Evolutionary conservation across 176 grass and related monocot species (phyloP).

Genomic region (Zea luxurians): DNA sequence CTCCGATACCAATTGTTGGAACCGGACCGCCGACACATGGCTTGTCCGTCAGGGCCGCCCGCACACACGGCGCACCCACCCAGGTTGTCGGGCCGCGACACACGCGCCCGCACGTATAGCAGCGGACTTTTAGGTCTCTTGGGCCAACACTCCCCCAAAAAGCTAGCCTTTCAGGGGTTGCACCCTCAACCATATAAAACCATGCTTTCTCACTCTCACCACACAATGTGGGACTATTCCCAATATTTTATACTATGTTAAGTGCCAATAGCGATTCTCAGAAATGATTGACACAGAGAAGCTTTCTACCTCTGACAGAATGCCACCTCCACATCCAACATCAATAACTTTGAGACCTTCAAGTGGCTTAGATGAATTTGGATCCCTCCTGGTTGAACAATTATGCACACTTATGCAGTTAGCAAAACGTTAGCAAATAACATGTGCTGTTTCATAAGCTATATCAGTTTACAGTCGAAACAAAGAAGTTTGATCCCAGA

Average conservation of each 20-base stretch:
- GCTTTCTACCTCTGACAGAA: conserved; percentile 76
- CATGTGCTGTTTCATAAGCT: neutral
- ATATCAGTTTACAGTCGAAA: neutral
- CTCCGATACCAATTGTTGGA: no score
- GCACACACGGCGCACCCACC: no score
- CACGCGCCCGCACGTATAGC: no score
- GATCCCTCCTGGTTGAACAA: conserved; percentile 62
- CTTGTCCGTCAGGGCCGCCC: no score
- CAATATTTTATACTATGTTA: neutral
- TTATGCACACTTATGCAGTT: neutral
- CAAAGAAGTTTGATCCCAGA: neutral
- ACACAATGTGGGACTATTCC: no score
- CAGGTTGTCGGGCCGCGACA: no score
- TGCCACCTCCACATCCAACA: conserved; percentile 98
- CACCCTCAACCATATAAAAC: no score
- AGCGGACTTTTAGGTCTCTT: no score
- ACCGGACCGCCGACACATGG: no score
- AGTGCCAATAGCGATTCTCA: neutral
- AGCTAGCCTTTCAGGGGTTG: no score
- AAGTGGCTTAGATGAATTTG: conserved; percentile 74
- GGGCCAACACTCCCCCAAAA: no score
- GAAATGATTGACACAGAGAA: neutral
- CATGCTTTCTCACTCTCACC: no score
- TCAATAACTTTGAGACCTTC: conserved; percentile 92
- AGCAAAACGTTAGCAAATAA: neutral